Evolutionary conservation across 352 stramenopile genomes (phyloP).

Genomic region (Phytophthora capsici): DNA sequence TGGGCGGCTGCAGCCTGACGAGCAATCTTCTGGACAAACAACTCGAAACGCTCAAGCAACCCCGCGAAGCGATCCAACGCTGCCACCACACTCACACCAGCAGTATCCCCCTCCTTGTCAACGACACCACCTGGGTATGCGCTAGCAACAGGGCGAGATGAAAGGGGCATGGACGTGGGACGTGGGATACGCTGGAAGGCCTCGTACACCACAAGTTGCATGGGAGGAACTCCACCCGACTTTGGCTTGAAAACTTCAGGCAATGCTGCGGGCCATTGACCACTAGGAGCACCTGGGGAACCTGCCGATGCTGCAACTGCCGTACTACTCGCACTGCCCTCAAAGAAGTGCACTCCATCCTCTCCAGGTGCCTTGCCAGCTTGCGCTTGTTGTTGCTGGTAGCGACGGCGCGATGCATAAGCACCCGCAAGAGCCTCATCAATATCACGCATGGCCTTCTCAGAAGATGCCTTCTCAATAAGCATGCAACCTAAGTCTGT

Average conservation of each 20-base stretch:
- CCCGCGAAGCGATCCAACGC: constrained; percentile 85
- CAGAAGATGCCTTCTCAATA: constrained; percentile 99
- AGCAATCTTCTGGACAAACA: constrained; percentile 89
- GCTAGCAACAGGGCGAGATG: constrained; percentile 49
- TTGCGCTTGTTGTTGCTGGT: constrained; percentile 84
- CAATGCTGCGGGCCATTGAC: constrained; percentile 76
- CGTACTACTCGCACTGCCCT: constrained; percentile 54
- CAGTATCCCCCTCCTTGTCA: constrained; percentile 53
- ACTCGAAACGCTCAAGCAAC: constrained; percentile 87
- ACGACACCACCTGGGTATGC: constrained; percentile 38
- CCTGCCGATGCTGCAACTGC: constrained; percentile 35
- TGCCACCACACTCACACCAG: constrained; percentile 71
- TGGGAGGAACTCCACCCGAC: constrained; percentile 88
- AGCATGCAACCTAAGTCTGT: constrained; percentile 99
- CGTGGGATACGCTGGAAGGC: constrained; percentile 96
- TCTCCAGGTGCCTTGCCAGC: constrained; percentile 72
- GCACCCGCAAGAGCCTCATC: constrained; percentile 93
- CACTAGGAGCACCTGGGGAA: constrained; percentile 45
- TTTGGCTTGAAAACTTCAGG: constrained; percentile 96
- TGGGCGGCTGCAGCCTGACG: constrained; percentile 75
- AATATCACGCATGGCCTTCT: constrained; percentile 98
- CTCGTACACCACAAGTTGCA: constrained; percentile 98
- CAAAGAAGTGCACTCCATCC: constrained; percentile 79
- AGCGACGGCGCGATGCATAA: constrained; percentile 85
- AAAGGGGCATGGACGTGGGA: constrained; percentile 88